Evolutionary conservation across 768 basidiomycete genomes (phyloP).

Genomic region (Macrolepiota albuminosa): DNA sequence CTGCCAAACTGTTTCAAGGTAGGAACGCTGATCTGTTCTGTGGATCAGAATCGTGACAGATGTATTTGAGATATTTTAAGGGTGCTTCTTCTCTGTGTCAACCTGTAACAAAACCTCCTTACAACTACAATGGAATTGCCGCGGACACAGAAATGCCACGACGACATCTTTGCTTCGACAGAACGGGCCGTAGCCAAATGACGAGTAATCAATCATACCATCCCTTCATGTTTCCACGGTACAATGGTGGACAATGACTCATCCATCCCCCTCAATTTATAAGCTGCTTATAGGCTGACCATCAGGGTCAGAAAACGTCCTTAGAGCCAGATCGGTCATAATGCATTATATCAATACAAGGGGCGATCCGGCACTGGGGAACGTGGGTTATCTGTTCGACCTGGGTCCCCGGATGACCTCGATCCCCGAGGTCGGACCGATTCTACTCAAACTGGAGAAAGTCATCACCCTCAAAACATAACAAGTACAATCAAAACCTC

Average conservation of each 20-base stretch:
- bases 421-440: background rate
- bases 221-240: background rate
- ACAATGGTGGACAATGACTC: background rate
- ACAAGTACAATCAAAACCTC: background rate
- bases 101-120: background rate
- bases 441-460: background rate
- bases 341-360: background rate
- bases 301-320: background rate
- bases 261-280: background rate
- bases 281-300: background rate
- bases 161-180: background rate
- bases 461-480: constrained; percentile 5
- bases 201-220: background rate
- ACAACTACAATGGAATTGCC: background rate
- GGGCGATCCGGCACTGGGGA: background rate
- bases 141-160: background rate
- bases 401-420: background rate
- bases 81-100: background rate
- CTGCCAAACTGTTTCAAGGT: background rate
- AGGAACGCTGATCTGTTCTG: background rate
- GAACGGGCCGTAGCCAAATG: background rate
- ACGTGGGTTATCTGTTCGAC: background rate
- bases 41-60: background rate
- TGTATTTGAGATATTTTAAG: background rate
- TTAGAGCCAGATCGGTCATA: too few relatives aligned